Evolutionary conservation across 257 asterid genomes (phyloP).

Genomic region (Lantana camara): DNA sequence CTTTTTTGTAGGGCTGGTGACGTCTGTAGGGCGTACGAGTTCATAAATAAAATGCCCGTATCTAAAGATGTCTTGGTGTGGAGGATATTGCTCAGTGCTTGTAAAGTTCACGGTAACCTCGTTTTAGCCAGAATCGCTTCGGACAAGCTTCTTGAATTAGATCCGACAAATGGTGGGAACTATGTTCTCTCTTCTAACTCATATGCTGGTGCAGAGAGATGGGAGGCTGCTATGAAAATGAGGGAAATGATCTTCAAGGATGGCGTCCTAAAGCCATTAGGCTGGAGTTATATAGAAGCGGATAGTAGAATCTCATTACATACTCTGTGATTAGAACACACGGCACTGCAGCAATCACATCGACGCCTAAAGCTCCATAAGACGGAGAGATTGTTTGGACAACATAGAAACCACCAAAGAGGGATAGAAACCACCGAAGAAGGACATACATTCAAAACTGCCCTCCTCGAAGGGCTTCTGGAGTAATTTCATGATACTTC

Average conservation of each 20-base stretch:
- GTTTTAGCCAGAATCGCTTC: conserved; percentile 42
- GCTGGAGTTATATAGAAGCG: conserved; percentile 43
- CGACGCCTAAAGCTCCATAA: conserved; percentile 93
- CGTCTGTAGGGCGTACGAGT: conserved; percentile 37
- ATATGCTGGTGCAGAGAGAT: conserved; percentile 42
- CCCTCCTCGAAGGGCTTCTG: conserved; percentile 79
- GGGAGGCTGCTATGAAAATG: conserved; percentile 42
- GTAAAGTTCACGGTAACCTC: conserved; percentile 42
- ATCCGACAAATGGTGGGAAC: conserved; percentile 40
- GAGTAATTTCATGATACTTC: conserved; percentile 76
- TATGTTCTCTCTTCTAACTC: conserved; percentile 47
- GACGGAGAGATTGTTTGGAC: conserved; percentile 93
- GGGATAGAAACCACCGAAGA: conserved; percentile 90
- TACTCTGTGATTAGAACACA: conserved; percentile 87
- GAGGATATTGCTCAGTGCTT: conserved; percentile 48
- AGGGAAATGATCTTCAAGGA: conserved; percentile 37
- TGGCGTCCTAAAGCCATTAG: conserved; percentile 42
- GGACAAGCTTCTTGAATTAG: conserved; percentile 38
- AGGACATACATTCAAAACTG: conserved; percentile 88
- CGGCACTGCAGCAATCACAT: conserved; percentile 88
- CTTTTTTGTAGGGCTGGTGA: conserved; percentile 46
- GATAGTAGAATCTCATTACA: conserved; percentile 75
- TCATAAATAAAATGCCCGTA: conserved; percentile 42
- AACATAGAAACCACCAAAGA: conserved; percentile 92
- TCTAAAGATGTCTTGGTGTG: conserved; percentile 37